phyloP scores from a whole-genome alignment of 768 basidiomycete genomes.

The Kwoniella europaea region DNA sequence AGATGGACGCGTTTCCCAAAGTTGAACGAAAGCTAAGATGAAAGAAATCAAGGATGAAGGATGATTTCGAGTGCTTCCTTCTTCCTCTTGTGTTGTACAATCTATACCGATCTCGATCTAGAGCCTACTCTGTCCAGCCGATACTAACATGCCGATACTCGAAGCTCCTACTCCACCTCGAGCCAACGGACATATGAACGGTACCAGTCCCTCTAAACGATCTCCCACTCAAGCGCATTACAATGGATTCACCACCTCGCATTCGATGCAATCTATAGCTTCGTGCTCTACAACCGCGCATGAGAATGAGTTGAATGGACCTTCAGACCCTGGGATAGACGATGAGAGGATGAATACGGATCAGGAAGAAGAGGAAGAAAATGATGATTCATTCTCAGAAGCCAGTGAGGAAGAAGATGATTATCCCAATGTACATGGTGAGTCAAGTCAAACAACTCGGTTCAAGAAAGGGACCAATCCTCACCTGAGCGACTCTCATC shows the following conservation, averaged over 20 bases:
- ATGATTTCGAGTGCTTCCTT: neutral
- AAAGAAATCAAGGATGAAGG: neutral
- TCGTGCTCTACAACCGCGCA: neutral
- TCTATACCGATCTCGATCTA: neutral
- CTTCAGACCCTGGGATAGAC: neutral
- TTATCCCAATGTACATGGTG: slow-evolving; percentile 16
- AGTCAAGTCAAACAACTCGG: too few relatives aligned
- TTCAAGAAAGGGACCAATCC: too few relatives aligned
- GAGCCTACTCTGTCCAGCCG: too few relatives aligned
- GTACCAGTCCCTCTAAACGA: neutral
- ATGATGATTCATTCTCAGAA: neutral
- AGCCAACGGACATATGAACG: neutral
- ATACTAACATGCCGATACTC: slow-evolving; percentile 10
- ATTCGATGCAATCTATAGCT: slow-evolving; percentile 10
- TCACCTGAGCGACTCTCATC: too few relatives aligned
- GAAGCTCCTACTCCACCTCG: slow-evolving; percentile 11
- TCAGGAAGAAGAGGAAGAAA: slow-evolving; percentile 10
- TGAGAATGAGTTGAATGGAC: neutral
- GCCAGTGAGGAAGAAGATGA: slow-evolving; percentile 7
- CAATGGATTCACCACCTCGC: slow-evolving; percentile 2
- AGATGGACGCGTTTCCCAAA: neutral
- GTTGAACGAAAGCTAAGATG: neutral
- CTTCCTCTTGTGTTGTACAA: neutral
- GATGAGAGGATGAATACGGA: slow-evolving; percentile 1
- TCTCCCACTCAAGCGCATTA: neutral